Base-by-base conservation (phyloP, 495 filamentous ascomycete genomes). In the Collariella sp. region DNA sequence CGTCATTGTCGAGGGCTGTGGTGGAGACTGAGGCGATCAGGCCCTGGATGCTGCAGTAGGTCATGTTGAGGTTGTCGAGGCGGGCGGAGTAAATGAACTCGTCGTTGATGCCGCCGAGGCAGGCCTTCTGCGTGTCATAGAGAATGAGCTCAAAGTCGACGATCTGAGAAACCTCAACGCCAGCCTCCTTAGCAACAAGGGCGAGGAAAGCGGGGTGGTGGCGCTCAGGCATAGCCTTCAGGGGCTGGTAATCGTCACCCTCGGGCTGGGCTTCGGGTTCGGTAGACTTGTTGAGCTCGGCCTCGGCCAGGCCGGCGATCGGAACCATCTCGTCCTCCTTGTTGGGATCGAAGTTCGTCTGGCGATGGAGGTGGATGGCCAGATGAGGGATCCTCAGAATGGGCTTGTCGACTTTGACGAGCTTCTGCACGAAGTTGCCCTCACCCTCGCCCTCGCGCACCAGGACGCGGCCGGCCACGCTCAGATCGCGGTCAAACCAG, bases 251-350 rank as follows among this genome's bases (percentile, higher is more conserved):
- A 12, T 76, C 67, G 51, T 76, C 78, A 10, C 76, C 71, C 24
- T 68, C 68, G 26, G 70, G 67, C 1, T 13, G 53, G n/a, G 58
- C 62, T 24, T 72, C 72, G 12, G 70, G 64, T 22, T 71, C 65
- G 19, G 59, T 26, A 22, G 63, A 54, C 50, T 88, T 77, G 72
- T 96, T 95, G 52, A 99, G 79, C 67, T 95, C 91, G 7, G 88
- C 86, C 31, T 86, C 82, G 22, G 87, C 84, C 34, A 97, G 77
- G 23, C 93, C 94, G 5, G 86, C 84, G 61, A 99, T 96, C 5
- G 93, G 93, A 60, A 94, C 89, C 38, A 99, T 71, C 66, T 99
- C 93, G 15, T 85, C 87, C 73, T 99, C 93, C 73, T 95, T 96
- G 76, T 97, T 97, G 67, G 95, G 96, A 23, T 83, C 69, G 61